phyloP scores from a whole-genome alignment of 129 eudicot genomes.

The Chrysanthemum lavandulifolium region DNA sequence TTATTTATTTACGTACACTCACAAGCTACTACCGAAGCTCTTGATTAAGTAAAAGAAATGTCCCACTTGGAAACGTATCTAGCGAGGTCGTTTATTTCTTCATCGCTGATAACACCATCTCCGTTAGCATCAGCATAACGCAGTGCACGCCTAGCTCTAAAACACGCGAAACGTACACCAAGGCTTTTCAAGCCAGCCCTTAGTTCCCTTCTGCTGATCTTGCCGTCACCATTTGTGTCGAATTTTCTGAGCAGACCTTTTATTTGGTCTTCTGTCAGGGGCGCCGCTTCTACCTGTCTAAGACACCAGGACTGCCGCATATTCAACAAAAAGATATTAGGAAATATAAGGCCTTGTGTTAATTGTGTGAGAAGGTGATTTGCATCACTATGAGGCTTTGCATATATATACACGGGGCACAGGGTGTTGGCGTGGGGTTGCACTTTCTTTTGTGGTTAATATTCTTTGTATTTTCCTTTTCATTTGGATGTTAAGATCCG shows the following conservation, averaged over 20 bases:
- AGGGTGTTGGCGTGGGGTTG: too few relatives aligned
- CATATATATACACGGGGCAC: not conserved
- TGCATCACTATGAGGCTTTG: not conserved
- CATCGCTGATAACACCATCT: conserved; percentile 38
- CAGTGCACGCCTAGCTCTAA: conserved; percentile 36
- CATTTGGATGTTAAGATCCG: too few relatives aligned
- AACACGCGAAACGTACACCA: conserved; percentile 24
- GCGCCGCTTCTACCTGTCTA: conserved; percentile 15
- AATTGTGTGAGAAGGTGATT: conserved; percentile 10
- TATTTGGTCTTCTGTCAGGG: conserved; percentile 27
- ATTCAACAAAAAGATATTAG: not conserved
- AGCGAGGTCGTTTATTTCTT: conserved; percentile 25
- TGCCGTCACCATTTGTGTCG: conserved; percentile 40
- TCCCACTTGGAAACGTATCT: conserved; percentile 19
- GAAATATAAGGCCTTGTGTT: conserved; percentile 5
- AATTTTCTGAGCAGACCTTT: conserved; percentile 23
- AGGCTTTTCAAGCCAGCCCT: conserved; percentile 35
- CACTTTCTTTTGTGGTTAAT: not conserved
- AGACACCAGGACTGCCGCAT: not conserved
- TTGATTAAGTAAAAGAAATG: conserved; percentile 10
- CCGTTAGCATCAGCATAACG: conserved; percentile 37
- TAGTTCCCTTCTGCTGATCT: conserved; percentile 30
- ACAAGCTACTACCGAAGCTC: not conserved
- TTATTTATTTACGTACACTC: not conserved
- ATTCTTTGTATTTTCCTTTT: too few relatives aligned